These are phyloP conservation scores for Dendrocalamus latiflorus DNA, from an alignment of 202 grass and related monocot genomes.

Conservation along the genomic window DNA sequence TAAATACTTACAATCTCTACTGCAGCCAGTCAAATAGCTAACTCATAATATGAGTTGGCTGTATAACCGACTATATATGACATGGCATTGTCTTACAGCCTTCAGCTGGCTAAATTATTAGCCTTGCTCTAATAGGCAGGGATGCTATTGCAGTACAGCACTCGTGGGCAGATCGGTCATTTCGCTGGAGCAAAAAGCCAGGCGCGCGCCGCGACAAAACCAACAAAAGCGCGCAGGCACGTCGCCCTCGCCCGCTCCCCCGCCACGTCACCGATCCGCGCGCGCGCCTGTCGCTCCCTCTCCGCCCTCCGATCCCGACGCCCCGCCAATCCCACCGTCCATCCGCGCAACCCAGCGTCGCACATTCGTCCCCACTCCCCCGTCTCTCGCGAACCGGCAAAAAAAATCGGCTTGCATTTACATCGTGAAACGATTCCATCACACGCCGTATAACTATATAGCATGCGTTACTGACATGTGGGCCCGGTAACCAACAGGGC, in stretches of 20 bases:
- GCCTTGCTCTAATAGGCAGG: no score
- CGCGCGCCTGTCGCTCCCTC: neutral
- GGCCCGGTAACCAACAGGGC: accelerated
- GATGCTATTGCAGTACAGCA: no score
- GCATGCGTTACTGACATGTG: neutral
- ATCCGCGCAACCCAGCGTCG: neutral
- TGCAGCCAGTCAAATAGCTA: no score
- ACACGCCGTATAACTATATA: accelerated
- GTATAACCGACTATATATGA: no score
- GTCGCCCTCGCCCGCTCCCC: neutral
- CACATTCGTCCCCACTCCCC: neutral
- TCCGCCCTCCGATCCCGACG: conserved; percentile 1
- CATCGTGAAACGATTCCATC: neutral
- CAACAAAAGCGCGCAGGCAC: neutral
- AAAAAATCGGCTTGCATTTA: neutral
- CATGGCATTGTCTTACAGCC: no score
- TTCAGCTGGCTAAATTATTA: no score
- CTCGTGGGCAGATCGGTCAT: neutral
- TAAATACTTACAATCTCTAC: no score
- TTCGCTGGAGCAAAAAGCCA: neutral
- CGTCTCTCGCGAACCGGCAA: neutral
- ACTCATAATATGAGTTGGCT: no score
- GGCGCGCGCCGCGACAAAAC: neutral
- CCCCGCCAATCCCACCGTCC: conserved; percentile 13
- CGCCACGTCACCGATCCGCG: conserved; percentile 62